Base-by-base conservation (phyloP, 768 basidiomycete species). In the Collybia nuda region DNA sequence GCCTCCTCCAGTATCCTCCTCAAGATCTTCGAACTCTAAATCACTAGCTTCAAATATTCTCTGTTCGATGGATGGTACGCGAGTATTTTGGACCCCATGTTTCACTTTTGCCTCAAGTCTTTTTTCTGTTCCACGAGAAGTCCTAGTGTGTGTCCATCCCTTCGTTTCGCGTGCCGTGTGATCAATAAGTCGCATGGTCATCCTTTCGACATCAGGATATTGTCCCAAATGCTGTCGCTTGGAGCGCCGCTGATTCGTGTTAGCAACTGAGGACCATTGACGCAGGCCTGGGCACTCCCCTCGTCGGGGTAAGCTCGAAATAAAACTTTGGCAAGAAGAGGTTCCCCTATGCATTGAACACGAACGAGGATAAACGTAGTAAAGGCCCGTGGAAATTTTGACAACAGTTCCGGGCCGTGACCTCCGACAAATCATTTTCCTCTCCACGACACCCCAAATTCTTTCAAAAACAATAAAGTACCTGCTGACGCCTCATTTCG, bases 111-210 rank as follows among this genome's bases (percentile, higher is more conserved):
- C 48, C 35, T 48, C 51, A n/a, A 74, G 63, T 21, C 71, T 68
- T 49, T 66, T 74, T 51, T 75, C 75, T 19, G 65, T 60, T 19
- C 73, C 75, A 23, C 75, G 70, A 36, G 71, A 48, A 5, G 64
- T 63, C 29, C 53, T 61, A 5, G 59, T 69, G 46, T 68, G 63
- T 40, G 58, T 67, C 76, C 76, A 79, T n/a, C 62, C 66, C 1
- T 52, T 55, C 9, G 60, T 51, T 26, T 63, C 56, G 15, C 56
- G 61, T 40, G 67, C 61, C 38, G 64, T 64, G 36, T 60, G 67
- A 15, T 69, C 61, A 44, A 77, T 58, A 50, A 78, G 60, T 21
- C 40, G 40, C 22, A 37, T 44, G 23, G 47, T 51, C 8, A 21
- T 17, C 4, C 23, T 18, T 21, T 12, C 44, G 14, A 9, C 11